Conservation (phyloP, 2,329 filamentous ascomycete species). For the Magnaporthales sp. region DNA sequence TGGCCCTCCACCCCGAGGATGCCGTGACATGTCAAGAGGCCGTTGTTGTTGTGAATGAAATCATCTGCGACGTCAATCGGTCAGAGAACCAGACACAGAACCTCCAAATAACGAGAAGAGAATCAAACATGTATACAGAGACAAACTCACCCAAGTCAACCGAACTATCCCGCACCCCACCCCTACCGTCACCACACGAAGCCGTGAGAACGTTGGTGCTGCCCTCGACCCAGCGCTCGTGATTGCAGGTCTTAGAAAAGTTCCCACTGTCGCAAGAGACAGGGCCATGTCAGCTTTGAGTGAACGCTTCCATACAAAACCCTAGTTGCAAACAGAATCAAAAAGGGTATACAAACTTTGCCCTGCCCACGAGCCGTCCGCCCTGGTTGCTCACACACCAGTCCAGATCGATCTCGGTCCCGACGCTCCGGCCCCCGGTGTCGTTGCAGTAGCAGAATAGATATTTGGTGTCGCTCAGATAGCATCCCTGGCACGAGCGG, state of each 20-base stretch:
- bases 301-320: background rate
- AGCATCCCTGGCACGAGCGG: background rate
- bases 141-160: background rate
- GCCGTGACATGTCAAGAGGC: background rate
- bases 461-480: background rate
- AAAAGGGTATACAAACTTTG: conserved; percentile 1
- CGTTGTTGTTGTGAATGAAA: conserved; percentile 4
- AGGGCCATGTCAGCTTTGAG: background rate
- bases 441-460: conserved; percentile 1
- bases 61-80: background rate
- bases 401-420: conserved; percentile 5
- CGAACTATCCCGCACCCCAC: background rate
- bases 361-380: background rate
- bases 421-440: background rate
- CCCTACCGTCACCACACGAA: background rate
- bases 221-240: conserved; percentile 2
- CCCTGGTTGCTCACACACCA: conserved; percentile 4
- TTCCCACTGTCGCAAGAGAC: background rate
- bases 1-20: background rate
- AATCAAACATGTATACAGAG: background rate
- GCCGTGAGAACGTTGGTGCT: background rate
- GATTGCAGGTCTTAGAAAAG: background rate
- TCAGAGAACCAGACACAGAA: background rate
- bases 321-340: background rate
- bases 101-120: background rate